Percentiles rank a stretch among this genome's conserved stretches.
These are phyloP conservation scores for Populus simonii DNA, from an alignment of 345 rosid species.

Conservation along the genomic window DNA sequence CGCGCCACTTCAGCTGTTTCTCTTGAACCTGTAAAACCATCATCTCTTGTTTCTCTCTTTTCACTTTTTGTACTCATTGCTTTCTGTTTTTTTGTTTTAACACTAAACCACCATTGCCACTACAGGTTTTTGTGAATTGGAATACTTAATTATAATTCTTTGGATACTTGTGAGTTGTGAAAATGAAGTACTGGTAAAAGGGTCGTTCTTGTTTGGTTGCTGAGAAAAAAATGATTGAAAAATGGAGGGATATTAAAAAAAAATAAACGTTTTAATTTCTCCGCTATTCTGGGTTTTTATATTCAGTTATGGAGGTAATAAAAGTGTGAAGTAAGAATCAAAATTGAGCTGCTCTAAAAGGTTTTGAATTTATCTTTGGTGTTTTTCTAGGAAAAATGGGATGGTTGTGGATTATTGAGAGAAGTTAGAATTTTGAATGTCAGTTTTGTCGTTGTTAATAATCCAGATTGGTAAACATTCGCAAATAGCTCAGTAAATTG, in stretches of 20 bases:
- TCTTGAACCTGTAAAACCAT: conserved; percentile 39
- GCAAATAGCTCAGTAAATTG: not conserved
- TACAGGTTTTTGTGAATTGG: not conserved
- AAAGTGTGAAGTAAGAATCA: not conserved
- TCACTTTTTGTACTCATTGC: not conserved
- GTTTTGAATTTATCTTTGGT: not conserved
- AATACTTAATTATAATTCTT: not conserved
- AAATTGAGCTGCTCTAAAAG: not conserved
- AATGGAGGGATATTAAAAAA: not conserved
- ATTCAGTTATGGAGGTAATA: not conserved
- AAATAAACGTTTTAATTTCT: too few relatives aligned
- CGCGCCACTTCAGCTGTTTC: conserved; percentile 39
- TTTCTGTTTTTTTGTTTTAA: not conserved
- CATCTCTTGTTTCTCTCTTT: not conserved
- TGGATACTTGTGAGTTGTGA: not conserved
- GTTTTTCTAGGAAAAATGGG: not conserved
- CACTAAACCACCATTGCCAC: not conserved
- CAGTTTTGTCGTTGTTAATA: too few relatives aligned
- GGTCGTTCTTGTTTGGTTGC: not conserved
- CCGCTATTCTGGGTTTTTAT: not conserved
- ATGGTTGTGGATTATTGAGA: not conserved
- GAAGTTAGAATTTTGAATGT: not conserved
- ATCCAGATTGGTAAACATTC: not conserved
- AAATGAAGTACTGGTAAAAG: not conserved
- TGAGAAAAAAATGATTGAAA: not conserved